Evolutionary conservation across 805 yeast species (phyloP).

Genomic region (Metschnikowia vanudenii): DNA sequence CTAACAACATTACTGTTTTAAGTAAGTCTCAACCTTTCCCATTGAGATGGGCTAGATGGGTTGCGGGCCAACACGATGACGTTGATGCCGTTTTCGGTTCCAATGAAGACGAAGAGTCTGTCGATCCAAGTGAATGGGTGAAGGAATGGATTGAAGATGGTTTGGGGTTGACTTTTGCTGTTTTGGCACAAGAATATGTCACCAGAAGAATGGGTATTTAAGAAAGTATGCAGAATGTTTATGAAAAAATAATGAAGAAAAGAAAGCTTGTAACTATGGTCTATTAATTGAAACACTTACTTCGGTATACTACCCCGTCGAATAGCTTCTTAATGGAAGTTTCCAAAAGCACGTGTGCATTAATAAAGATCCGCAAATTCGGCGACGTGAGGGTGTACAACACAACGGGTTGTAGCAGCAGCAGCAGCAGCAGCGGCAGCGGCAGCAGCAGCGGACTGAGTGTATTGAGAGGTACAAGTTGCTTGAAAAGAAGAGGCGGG

Average conservation of each 20-base stretch:
- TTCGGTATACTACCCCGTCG: not conserved
- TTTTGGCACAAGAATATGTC: conserved; percentile 86
- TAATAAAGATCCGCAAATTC: conserved; percentile 46
- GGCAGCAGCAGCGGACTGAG: not conserved
- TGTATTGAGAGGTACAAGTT: conserved; percentile 1
- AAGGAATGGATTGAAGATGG: conserved; percentile 53
- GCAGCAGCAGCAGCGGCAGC: conserved; percentile 10
- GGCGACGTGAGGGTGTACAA: conserved; percentile 42
- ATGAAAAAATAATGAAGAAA: not conserved
- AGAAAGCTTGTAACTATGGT: conserved; percentile 1
- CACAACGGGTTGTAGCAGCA: conserved; percentile 8
- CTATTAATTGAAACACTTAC: conserved; percentile 4
- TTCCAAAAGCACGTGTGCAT: conserved; percentile 3
- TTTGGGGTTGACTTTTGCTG: conserved; percentile 74
- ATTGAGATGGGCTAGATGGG: conserved; percentile 88
- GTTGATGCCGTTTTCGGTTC: conserved; percentile 18
- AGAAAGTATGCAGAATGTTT: not conserved
- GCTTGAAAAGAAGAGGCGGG: not conserved
- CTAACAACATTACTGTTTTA: conserved; percentile 69
- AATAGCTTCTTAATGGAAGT: not conserved
- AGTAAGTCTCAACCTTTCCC: conserved; percentile 92
- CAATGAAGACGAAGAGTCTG: conserved; percentile 23
- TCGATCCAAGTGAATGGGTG: conserved; percentile 46
- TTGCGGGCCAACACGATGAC: conserved; percentile 47
- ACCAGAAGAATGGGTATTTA: conserved; percentile 79